A percentile compares a stretch with the other conserved stretches of the same genome.
These are phyloP conservation scores for Hymenoscyphus repandus DNA, from an alignment of 2,329 filamentous ascomycete genomes.

Conservation along the genomic window DNA sequence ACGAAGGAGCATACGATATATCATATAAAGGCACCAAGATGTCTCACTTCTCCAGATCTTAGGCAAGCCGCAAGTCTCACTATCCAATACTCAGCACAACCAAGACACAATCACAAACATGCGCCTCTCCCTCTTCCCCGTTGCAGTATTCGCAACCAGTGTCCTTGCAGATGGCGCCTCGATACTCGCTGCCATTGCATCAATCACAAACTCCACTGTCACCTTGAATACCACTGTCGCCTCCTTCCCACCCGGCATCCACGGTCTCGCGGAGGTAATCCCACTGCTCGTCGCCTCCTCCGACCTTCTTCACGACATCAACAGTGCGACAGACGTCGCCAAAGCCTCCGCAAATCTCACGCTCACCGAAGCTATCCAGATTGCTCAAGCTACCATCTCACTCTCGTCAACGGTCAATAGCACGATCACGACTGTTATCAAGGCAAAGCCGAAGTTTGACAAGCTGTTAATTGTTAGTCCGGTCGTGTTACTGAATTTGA, in stretches of 20 bases:
- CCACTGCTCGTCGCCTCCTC: conserved; percentile 38
- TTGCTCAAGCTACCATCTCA: conserved; percentile 31
- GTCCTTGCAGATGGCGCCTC: conserved; percentile 21
- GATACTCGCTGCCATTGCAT: conserved; percentile 20
- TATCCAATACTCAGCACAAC: background rate
- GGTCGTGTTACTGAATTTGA: conserved; percentile 38
- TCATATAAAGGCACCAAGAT: no score
- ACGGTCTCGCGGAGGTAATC: conserved; percentile 12
- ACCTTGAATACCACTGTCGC: conserved; percentile 4
- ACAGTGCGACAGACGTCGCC: conserved; percentile 35
- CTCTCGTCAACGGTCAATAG: conserved; percentile 6
- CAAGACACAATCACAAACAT: conserved; percentile 15
- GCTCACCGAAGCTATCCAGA: conserved; percentile 32
- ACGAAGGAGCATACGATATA: no score
- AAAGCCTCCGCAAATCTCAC: conserved; percentile 34
- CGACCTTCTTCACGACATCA: conserved; percentile 36
- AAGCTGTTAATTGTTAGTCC: conserved; percentile 36
- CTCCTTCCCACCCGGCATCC: conserved; percentile 7
- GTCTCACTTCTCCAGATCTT: no score
- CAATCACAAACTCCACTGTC: conserved; percentile 6
- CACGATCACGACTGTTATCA: conserved; percentile 12
- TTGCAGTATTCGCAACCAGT: conserved; percentile 13
- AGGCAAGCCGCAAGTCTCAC: no score
- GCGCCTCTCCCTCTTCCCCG: conserved; percentile 15
- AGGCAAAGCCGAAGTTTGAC: conserved; percentile 40